Base-by-base conservation (phyloP, 1,284 basidiomycete species). In the Vanrija pseudolonga region DNA sequence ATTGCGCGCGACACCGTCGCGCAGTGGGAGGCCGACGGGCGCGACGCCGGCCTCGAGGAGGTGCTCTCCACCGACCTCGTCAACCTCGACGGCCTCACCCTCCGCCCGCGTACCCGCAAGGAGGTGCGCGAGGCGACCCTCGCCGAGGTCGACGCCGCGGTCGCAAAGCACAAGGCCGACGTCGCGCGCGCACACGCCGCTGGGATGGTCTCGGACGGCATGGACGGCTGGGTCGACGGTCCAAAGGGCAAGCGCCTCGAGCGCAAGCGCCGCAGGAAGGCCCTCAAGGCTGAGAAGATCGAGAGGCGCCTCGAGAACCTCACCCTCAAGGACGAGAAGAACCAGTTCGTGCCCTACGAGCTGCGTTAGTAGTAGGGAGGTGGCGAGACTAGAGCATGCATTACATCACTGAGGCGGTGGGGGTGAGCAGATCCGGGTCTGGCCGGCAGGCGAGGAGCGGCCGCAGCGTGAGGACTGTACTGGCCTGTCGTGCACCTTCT, bases 61-160 rank as follows among this genome's bases (percentile, higher is more conserved):
- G 51, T 61, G 18, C 50, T 71, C 48, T 62, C 62, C 15, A 20
- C 26, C 39, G 61, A 61, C 15, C 52, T 57, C 18, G n/a, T 68
- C 12, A 63, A 62, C 15, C 59, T 76, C 38, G 68, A 68, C 24
- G 73, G 67, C 17, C 65, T 74, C 9, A 55, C 56, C 23, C 46
- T 77, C 18, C 57, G 67, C 47, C 48, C 54, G 3, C 55, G 75
- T 49, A 73, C 74, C 18, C 59, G 63, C 28, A 54, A 59, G 38
- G 75, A 77, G 58, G 68, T 77, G n/a, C 45, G 69, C 22, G 72
- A 73, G 22, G 65, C 65, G 9, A 69, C 74, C 0, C 47, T 47
- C 19, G 57, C 53, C 14, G 61, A 68, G 45, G 73, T 66, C 43
- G 69, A 73, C 45, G 51, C 58, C 11, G 51, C 60, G 38, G 50